Conservation (phyloP, 1,139 yeast genomes). For the Pneumocystis sp. region DNA sequence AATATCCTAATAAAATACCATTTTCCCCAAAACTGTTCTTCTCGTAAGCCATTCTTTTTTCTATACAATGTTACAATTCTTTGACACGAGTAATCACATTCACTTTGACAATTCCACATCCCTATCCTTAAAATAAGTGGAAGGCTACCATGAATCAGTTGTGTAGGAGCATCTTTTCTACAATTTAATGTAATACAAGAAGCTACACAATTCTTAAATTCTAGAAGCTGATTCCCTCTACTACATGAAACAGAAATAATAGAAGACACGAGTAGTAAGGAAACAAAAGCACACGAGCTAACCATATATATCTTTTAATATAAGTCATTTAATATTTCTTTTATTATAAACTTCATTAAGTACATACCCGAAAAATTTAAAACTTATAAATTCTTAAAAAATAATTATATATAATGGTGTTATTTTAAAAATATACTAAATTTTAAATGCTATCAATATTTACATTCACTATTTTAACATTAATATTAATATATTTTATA, state of each 20-base stretch:
- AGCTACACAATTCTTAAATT: slow-evolving; percentile 5
- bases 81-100: slow-evolving; percentile 91
- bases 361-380: background rate
- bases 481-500: background rate
- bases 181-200: slow-evolving; percentile 2
- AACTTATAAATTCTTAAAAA: background rate
- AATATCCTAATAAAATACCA: slow-evolving; percentile 76
- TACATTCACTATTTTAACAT: background rate
- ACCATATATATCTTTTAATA: background rate
- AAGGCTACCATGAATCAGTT: slow-evolving; percentile 22
- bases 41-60: slow-evolving; percentile 31
- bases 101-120: slow-evolving; percentile 64
- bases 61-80: slow-evolving; percentile 49
- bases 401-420: background rate
- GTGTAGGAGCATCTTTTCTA: slow-evolving; percentile 1
- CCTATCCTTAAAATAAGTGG: slow-evolving; percentile 34
- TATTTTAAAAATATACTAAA: background rate
- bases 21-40: slow-evolving; percentile 86
- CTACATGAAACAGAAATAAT: slow-evolving; percentile 1
- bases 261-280: background rate
- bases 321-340: background rate
- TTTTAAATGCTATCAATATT: background rate
- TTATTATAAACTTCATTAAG: background rate
- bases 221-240: slow-evolving; percentile 6
- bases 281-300: background rate